Evolutionary conservation across 176 grass and related monocot genomes (phyloP), one percentile per base, ranked within the genome.

Genomic region (Microstegium vimineum): DNA sequence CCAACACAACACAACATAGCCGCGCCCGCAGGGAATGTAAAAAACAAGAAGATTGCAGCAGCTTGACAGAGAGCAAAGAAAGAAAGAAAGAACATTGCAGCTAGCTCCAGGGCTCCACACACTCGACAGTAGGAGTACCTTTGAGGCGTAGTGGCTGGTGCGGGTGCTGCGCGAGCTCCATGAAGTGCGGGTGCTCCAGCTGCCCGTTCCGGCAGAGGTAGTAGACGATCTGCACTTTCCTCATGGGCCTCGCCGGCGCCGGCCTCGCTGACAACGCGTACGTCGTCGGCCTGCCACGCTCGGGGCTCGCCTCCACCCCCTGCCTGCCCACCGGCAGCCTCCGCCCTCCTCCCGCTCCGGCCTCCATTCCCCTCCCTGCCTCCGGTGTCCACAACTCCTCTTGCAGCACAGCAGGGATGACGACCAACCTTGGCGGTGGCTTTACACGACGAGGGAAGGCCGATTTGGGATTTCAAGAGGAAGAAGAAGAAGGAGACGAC

Each of bases 171-270:
- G 92, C 72, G 52, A 98, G 84, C 92, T 98, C 95, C 90, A 98
- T 90, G 84, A 95, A 95, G 81, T 98, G 95, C 1, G 95, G 95
- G 89, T 98, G 95, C 87, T 98, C 95, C 65, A 98, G 84, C 76
- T 98, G 95, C 0, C 95, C 95, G 80, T 93, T 98, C 52, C 95
- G 84, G 91, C 92, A 90, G 71, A 98, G 92, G 61, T 98, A 98
- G 90, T 98, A 98, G 71, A 98, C 80, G 70, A 98, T 89, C 78
- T 98, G 95, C 86, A 98, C 86, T 78, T 75, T 91, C 81, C 85
- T 52, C 85, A 92, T 83, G 56, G 83, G 84, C 80, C 88, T 78
- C 17, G 86, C 87, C 69, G 90, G 84, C 43, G 85, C 82, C 37
- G 79, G 73, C 87, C 82, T 79, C 63, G n/a, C 83, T 36, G 88